phyloP scores from a whole-genome alignment of 208 protist genomes.

The Polymyxa betae region DNA sequence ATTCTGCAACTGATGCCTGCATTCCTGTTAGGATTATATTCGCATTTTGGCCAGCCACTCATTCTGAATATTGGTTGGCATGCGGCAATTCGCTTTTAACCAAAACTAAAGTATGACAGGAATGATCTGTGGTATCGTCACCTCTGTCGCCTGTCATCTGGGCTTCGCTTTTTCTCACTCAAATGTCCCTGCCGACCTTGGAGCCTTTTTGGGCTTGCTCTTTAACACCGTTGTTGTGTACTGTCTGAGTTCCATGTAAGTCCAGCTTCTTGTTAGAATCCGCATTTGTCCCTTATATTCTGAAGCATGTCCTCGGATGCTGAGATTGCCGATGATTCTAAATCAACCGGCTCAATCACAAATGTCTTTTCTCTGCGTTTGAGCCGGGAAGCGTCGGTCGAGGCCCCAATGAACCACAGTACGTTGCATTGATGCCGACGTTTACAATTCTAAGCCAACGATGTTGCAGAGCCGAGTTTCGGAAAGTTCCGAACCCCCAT shows the following conservation, averaged over 20 bases:
- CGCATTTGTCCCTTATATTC: background rate
- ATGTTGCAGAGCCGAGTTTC: too few species aligned
- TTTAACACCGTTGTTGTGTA: background rate
- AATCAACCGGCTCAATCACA: too few species aligned
- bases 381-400: too few species aligned
- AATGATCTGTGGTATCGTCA: background rate
- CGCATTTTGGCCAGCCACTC: background rate
- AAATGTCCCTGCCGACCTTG: background rate
- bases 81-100: too few species aligned
- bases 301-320: background rate
- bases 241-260: background rate
- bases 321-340: too few species aligned
- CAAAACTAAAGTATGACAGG: too few species aligned
- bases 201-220: background rate
- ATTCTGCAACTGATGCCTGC: conserved; percentile 27
- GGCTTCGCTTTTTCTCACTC: background rate
- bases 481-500: too few species aligned
- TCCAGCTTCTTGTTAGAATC: background rate
- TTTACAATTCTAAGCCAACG: too few species aligned
- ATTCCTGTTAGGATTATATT: background rate
- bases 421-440: too few species aligned
- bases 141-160: background rate
- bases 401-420: too few species aligned
- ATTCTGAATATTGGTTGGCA: background rate
- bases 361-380: too few species aligned